Evolutionary conservation across 73 alveolate genomes (phyloP).

Genomic region (Effrenium voratum): DNA sequence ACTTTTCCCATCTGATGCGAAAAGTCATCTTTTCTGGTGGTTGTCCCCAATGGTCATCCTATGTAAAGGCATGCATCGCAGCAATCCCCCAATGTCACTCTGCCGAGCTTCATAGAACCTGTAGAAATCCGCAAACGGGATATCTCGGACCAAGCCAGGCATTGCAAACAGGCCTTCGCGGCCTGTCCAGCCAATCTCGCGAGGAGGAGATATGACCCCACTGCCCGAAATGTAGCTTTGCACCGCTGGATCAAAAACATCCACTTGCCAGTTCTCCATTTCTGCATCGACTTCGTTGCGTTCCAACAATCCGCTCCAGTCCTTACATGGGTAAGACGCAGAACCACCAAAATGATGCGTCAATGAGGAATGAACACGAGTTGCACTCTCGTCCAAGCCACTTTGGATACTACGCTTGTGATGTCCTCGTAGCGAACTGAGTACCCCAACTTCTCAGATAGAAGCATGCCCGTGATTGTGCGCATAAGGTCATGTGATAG

Average conservation of each 20-base stretch:
- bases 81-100: background rate
- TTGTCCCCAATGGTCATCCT: too few species aligned
- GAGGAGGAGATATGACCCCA: conserved; percentile 24
- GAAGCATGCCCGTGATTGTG: background rate
- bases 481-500: conserved; percentile 73
- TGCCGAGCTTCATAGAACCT: conserved; percentile 29
- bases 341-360: too few species aligned
- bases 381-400: too few species aligned
- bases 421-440: conserved; percentile 42
- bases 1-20: too few species aligned
- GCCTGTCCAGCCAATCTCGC: conserved; percentile 43
- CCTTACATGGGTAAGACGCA: background rate
- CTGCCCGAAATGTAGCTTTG: background rate
- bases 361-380: too few species aligned
- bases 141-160: conserved; percentile 4
- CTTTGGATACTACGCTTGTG: background rate
- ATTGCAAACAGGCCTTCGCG: conserved; percentile 54
- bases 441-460: conserved; percentile 69
- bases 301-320: conserved; percentile 45
- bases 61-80: too few species aligned
- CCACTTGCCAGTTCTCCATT: conserved; percentile 88
- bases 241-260: background rate
- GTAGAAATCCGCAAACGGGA: conserved; percentile 22
- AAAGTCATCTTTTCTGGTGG: too few species aligned
- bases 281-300: conserved; percentile 60